A percentile compares a stretch with the other conserved stretches of the same genome.
phyloP scores from a whole-genome alignment of 352 stramenopile genomes.

The Phytophthora vignae region DNA sequence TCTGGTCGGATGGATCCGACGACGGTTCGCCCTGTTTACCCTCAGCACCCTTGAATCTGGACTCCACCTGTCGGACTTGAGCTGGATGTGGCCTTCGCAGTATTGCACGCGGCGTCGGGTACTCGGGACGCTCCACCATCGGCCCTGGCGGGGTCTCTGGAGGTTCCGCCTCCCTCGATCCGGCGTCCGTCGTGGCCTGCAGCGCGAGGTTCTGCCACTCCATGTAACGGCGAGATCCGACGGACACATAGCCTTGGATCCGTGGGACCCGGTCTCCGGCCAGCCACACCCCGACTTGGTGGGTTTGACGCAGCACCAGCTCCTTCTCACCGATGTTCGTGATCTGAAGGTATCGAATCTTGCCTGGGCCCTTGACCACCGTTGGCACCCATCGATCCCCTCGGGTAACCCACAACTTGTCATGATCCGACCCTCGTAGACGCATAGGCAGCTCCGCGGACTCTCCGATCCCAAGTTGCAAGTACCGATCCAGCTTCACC shows the following conservation, averaged over 20 bases:
- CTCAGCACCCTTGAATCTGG: background rate
- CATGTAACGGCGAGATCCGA: no score
- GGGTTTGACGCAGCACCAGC: background rate
- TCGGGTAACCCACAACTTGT: constrained; percentile 19
- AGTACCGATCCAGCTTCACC: background rate
- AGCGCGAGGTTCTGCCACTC: constrained; percentile 26
- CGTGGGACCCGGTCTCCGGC: constrained; percentile 5
- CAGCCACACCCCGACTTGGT: constrained; percentile 11
- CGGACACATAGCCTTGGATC: constrained; percentile 18
- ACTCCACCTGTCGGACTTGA: background rate
- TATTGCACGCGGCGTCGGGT: background rate
- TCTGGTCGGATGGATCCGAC: background rate
- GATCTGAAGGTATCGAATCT: constrained; percentile 1
- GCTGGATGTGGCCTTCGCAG: background rate
- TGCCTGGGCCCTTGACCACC: background rate
- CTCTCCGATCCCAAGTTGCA: no score
- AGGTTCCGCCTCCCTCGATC: background rate
- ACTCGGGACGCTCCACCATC: background rate
- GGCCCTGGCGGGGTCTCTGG: background rate
- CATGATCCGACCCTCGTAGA: background rate
- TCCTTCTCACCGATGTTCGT: constrained; percentile 7
- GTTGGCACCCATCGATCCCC: constrained; percentile 12
- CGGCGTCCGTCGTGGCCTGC: background rate
- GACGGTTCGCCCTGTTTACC: background rate
- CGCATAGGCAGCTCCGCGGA: background rate